Evolutionary conservation across 768 basidiomycete species (phyloP).

Genomic region (Lentinula sp.): DNA sequence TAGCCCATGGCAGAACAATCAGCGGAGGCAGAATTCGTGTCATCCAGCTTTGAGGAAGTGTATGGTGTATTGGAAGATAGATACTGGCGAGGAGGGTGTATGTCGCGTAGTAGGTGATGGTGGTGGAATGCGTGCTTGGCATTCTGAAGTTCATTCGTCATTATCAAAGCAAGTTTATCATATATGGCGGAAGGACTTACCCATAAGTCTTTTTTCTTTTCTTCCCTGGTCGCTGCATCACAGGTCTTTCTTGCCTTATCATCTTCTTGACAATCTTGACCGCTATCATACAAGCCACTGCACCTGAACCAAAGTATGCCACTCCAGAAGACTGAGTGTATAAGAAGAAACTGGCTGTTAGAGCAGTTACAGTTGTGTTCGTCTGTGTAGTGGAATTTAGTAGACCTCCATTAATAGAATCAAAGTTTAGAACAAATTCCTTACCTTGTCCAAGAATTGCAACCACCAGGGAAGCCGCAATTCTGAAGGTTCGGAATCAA

Average conservation of each 20-base stretch:
- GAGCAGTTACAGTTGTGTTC: slow-evolving; percentile 44
- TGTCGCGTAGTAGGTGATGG: slow-evolving; percentile 56
- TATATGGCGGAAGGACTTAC: slow-evolving; percentile 30
- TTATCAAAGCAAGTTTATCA: not conserved
- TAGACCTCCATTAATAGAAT: not conserved
- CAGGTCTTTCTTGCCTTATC: slow-evolving; percentile 63
- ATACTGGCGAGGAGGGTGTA: slow-evolving; percentile 53
- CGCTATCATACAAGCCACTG: slow-evolving; percentile 45
- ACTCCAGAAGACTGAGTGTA: slow-evolving; percentile 61
- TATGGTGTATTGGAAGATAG: slow-evolving; percentile 53
- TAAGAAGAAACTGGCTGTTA: slow-evolving; percentile 45
- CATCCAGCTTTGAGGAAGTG: slow-evolving; percentile 32
- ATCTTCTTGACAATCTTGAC: slow-evolving; percentile 57
- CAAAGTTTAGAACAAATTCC: not conserved
- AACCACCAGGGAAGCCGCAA: slow-evolving; percentile 16
- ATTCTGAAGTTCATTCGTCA: slow-evolving; percentile 37
- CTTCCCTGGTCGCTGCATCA: slow-evolving; percentile 22
- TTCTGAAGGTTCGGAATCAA: not conserved
- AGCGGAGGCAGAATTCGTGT: slow-evolving; percentile 39
- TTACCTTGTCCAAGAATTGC: slow-evolving; percentile 24
- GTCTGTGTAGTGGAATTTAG: slow-evolving; percentile 33
- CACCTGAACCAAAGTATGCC: slow-evolving; percentile 53
- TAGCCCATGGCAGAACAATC: slow-evolving; percentile 50
- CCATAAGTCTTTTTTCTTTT: slow-evolving; percentile 57
- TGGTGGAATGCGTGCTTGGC: slow-evolving; percentile 79